Evolutionary conservation across 352 stramenopile genomes (phyloP), one percentile per base, ranked within the genome.

Genomic region (Globisporangium uncinulatum): DNA sequence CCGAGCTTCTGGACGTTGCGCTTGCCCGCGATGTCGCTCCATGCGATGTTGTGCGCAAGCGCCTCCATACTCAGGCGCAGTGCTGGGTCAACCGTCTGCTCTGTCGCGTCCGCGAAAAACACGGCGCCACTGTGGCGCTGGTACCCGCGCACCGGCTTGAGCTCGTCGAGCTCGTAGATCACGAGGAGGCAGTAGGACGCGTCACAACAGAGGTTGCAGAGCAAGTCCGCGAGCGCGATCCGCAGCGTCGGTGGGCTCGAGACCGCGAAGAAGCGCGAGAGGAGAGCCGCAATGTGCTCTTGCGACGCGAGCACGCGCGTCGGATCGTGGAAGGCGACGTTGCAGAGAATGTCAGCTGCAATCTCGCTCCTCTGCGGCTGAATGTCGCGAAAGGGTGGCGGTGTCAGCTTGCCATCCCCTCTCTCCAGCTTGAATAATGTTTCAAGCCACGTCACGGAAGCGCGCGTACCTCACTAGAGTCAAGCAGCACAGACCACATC

Each of bases 31-130:
- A 76, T 70, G 48, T 89, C 79, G 54, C 79, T 88, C 79, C 79
- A 90, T 2, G 82, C 79, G 11, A 92, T 62, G 53, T 92, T 92
- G 56, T 90, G 82, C 0, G 74, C 74, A 0, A 88, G 61, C 0
- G 79, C 66, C 50, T 85, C 74, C 62, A 92, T 85, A 49, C 76
- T 90, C 55, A 73, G 66, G 14, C 72, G 69, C n/a, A 92, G 61
- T 29, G 70, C 69, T 0, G 57, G 54, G 39, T 89, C 65, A 1
- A 46, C 21, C 15, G 64, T 51, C 29, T 61, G 48, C n/a, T 92
- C 77, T 0, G 76, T 74, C 24, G 81, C 50, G 24, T 81, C 66
- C 1, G 66, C 53, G 34, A 92, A 78, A 49, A 76, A 89, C 3
- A 87, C 79, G 3, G 72, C 77, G 2, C 81, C 79, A 34, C 76